Base-by-base conservation (phyloP, 2,329 filamentous ascomycete species). In the Neodidymelliopsis sp. region DNA sequence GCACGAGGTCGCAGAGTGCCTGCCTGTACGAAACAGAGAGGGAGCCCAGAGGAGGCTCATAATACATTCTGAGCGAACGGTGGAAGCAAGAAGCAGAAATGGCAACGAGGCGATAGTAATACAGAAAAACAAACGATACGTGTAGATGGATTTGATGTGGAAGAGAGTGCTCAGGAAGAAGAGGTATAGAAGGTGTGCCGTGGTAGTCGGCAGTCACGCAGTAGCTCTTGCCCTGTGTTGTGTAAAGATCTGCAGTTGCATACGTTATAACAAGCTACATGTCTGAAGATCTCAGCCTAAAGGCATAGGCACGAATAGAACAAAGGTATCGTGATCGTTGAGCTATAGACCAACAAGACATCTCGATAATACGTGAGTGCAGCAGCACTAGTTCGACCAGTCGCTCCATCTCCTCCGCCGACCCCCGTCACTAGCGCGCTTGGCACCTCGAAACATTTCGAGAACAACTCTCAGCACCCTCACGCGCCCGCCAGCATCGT, bases 1-100 rank as follows among this genome's bases (percentile, higher is more conserved):
- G 44, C 6, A 59, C 47, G 22, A 60, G 34, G 7, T 40, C 35
- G 4, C 41, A 23, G 9, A 50, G 56, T 4, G 48, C 47, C n/a
- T 39, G 27, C 15, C 36, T 44, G 29, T 60, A 59, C 9, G 38
- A 29, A 6, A 18, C 16, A 24, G 51, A 59, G 4, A 36, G 54
- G 15, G 51, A 29, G 34, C 43, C 37, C 2, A 60, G 29, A 2
- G 44, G 23, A 15, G 55, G 53, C 18, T 45, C 28, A 8, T 55
- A 45, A 1, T 34, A 36, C 51, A 56, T 57, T 16, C 5, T 47
- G 19, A 30, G 4, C 6, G 25, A 47, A 20, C 13, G 12, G 13
- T 27, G 13, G 19, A n/a, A 18, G 30, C 24, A 31, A 33, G 13
- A 33, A 30, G 16, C 12, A n/a, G n/a, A 2, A 45, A 49, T 36